Base-by-base conservation (phyloP, 176 grass and related monocot genomes). In the Cenchrus fungigraminus region DNA sequence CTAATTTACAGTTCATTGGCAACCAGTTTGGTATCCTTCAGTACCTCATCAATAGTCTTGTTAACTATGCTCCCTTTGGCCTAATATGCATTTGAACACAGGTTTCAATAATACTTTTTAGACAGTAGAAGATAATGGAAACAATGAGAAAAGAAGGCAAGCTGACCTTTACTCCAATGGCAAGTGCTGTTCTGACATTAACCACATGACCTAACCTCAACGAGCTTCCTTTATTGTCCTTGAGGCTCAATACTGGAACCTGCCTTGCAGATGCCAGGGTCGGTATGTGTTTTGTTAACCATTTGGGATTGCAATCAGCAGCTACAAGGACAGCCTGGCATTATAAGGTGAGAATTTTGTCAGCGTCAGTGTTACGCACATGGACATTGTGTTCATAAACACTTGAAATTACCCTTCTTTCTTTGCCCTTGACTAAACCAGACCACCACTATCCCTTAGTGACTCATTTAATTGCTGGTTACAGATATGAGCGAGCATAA, bases 241-340 rank as follows among this genome's bases (percentile, higher is more conserved):
- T 98, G 65, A 98, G 34, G 65, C 82, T 86, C 22, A 98, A 51
- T 61, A 98, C 78, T 6, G 93, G 91, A 46, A 98, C 91, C 66
- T 94, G 81, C 85, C 86, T 92, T n/a, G 89, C 86, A 25, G 78
- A 88, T 86, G 96, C 93, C 62, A 98, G 76, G 29, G 54, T 83
- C 19, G 93, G 87, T 61, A 98, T 85, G 74, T 95, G 96, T 61
- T 95, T 98, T 43, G 96, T 98, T 75, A 98, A 82, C 96, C 91
- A 95, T 62, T 95, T 95, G 71, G 93, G 93, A 60, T 91, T 95
- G 76, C 93, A 98, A 83, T 98, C 93, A 4, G 91, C 76, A 37
- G 89, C 85, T 86, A 98, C 54, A 66, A 98, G 76, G 65, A 98
- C 89, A 65, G 81, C 91, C 96, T 98, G 83, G 82, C 10, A 82